Base-by-base conservation (phyloP, 202 grass and related monocot species). In the Carex sylvatica region DNA sequence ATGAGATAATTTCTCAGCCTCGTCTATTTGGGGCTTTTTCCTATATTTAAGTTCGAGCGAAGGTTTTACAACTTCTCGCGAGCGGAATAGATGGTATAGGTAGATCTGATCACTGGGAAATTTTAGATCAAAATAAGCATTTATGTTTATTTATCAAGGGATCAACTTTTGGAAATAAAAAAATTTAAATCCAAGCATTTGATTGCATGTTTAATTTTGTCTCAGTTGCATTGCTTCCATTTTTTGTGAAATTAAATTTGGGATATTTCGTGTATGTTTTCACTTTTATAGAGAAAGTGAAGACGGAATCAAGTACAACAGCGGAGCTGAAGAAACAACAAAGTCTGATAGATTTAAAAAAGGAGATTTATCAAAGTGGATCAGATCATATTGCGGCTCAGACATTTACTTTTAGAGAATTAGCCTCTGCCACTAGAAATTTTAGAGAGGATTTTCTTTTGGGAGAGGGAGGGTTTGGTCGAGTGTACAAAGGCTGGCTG, bases 381-480 rank as follows among this genome's bases (percentile, higher is more conserved):
- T 85, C 77, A 51, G 79, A 71, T 23, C 71, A 55, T 70, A 88
- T 84, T 80, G 26, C 49, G 56, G 73, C 84, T 61, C 74, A 88
- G 49, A 73, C 68, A 24, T 90, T 93, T 70, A 89, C 88, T 14
- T 98, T 89, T 58, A 60, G 72, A 6, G 88, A 98, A 80, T 36
- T 95, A 77, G 76, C 68, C 82, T 74, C 28, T 0, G 87, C 92
- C 18, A 93, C 91, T 54, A 73, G 65, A 63, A 88, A 88, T 36
- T 98, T 95, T 38, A 78, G 84, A 68, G 67, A 16, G 47, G 85
- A 93, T 78, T 83, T 63, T 46, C 83, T 93, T 74, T 64, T 98
- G 9, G 96, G 96, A 62, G 86, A 98, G 74, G 92, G 96, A 62
- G 92, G 92, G 15, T 98, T 98, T 19, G 91, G 92, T 58, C 74